Base-by-base conservation (phyloP, 2,329 filamentous ascomycete genomes). In the Bisporella sp. region DNA sequence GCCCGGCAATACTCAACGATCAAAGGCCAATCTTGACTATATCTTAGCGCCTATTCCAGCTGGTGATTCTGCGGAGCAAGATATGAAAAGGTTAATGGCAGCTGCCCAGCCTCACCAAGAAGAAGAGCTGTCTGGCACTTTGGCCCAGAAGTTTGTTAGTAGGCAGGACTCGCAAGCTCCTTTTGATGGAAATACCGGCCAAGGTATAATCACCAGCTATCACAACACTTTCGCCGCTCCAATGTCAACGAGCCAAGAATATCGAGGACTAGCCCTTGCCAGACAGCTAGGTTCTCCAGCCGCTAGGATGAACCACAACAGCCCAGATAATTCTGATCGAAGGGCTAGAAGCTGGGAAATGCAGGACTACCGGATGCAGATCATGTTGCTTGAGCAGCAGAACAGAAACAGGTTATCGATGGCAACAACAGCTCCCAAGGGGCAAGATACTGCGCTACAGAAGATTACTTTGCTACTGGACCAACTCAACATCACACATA, bases 381-480 rank as follows among this genome's bases (percentile, higher is more conserved):
- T n/a, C n/a, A n/a, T n/a, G n/a, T n/a, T n/a, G n/a, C n/a, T n/a
- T n/a, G n/a, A n/a, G n/a, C n/a, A n/a, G n/a, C n/a, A n/a, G n/a
- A n/a, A n/a, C n/a, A n/a, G n/a, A n/a, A n/a, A n/a, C n/a, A n/a
- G n/a, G n/a, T 31, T 45, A 28, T 28, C 31, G 5, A 45, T 42
- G 42, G 42, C 9, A 11, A 45, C 30, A 30, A 31, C 5, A 45
- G 42, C 40, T 53, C 50, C 32, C 46, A 29, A 53, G 45, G 41
- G 31, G 42, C 42, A 45, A 45, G 42, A 45, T 45, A 28, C 42
- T 45, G 42, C 29, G 28, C 11, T 45, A 45, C 42, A 7, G 42
- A 31, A 8, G 42, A 31, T 45, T 45, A 45, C 42, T 45, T 45
- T 30, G 29, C 42, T 45, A 45, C 42, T 13, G 29, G 42, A 45